Evolutionary conservation across 148 eudicot genomes (phyloP).

Genomic region (Rhododendron ovatum): DNA sequence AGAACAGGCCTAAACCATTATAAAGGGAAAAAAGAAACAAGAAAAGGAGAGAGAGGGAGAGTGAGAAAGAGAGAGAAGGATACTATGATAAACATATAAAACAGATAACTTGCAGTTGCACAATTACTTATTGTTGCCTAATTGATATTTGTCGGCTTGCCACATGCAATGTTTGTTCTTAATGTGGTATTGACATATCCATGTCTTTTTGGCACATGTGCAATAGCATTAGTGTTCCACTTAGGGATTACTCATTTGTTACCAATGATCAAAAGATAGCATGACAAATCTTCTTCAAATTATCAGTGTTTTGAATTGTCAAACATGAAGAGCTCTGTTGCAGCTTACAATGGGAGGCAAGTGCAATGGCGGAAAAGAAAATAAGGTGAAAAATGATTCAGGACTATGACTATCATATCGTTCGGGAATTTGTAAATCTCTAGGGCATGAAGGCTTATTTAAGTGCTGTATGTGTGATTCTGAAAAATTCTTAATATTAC

Average conservation of each 20-base stretch:
- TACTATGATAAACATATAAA: too few species aligned
- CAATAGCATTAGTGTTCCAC: too few species aligned
- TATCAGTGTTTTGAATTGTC: neutral
- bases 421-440: neutral
- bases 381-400: neutral
- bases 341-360: neutral
- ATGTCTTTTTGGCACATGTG: neutral
- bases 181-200: neutral
- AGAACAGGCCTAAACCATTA: neutral
- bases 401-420: neutral
- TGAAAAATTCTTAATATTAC: neutral
- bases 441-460: constrained; percentile 2
- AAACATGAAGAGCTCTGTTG: neutral
- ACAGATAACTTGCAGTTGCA: neutral
- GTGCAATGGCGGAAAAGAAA: neutral
- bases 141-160: neutral
- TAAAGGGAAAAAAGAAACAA: neutral
- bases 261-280: neutral
- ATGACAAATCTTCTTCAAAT: neutral
- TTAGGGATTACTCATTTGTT: too few species aligned
- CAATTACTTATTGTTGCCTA: neutral
- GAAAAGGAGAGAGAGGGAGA: too few species aligned
- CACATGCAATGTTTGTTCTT: neutral
- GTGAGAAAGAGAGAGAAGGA: too few species aligned
- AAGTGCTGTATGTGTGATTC: neutral